Evolutionary conservation across 2,329 filamentous ascomycete species (phyloP).

Genomic region (Trichoderma simmonsii): DNA sequence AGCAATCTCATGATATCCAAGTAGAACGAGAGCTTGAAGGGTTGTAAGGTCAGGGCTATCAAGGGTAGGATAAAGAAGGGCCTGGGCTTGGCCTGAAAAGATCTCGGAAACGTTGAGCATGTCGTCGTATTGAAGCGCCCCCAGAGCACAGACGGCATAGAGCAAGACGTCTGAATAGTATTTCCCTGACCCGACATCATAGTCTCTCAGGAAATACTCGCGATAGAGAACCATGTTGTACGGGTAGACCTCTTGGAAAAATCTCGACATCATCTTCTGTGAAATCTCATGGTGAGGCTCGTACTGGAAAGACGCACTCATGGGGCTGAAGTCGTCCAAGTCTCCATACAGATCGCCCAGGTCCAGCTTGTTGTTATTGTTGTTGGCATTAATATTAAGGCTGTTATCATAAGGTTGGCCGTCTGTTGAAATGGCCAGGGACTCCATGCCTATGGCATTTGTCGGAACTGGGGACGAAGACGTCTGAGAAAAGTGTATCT

Average conservation of each 20-base stretch:
- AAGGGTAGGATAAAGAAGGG: slow-evolving; percentile 43
- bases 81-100: slow-evolving; percentile 44
- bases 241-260: slow-evolving; percentile 47
- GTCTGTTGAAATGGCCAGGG: slow-evolving; percentile 1
- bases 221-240: slow-evolving; percentile 50
- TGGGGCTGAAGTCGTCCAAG: slow-evolving; percentile 22
- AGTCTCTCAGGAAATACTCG: slow-evolving; percentile 50
- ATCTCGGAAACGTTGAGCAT: slow-evolving; percentile 38
- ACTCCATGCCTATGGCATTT: slow-evolving; percentile 15
- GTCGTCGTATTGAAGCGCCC: slow-evolving; percentile 45
- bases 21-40: slow-evolving; percentile 42
- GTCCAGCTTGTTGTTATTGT: not conserved
- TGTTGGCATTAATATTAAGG: not conserved
- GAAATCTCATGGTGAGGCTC: slow-evolving; percentile 44
- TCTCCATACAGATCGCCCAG: not conserved
- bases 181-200: slow-evolving; percentile 43
- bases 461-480: slow-evolving; percentile 24
- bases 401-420: not conserved
- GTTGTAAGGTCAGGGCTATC: slow-evolving; percentile 47
- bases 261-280: slow-evolving; percentile 44
- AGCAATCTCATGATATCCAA: slow-evolving; percentile 48
- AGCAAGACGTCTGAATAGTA: slow-evolving; percentile 50
- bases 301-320: slow-evolving; percentile 32
- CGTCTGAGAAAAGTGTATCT: slow-evolving; percentile 34
- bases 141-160: slow-evolving; percentile 48